Evolutionary conservation across 2,329 filamentous ascomycete species (phyloP).

Genomic region (Delphinella strobiligena): DNA sequence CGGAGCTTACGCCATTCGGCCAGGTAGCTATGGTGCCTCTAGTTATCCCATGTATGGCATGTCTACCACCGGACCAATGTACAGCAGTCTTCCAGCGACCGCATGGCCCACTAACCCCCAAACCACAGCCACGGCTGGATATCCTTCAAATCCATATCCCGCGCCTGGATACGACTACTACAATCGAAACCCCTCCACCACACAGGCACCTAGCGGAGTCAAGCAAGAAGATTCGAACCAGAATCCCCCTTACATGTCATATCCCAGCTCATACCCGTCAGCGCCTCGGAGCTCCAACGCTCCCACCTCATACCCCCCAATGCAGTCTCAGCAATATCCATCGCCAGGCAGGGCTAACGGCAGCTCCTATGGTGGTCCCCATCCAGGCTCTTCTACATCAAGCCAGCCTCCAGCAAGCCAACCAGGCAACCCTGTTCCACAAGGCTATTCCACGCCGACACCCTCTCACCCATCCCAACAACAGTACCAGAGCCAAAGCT

Average conservation of each 20-base stretch:
- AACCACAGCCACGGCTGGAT: slow-evolving; percentile 12
- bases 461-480: neutral
- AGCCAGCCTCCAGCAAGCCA: neutral
- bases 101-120: slow-evolving; percentile 16
- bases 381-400: neutral
- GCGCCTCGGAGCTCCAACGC: neutral
- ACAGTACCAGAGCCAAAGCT: neutral
- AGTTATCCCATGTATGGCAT: slow-evolving; percentile 21
- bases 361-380: neutral
- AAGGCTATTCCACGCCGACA: neutral
- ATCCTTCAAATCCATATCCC: slow-evolving; percentile 12
- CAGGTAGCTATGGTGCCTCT: slow-evolving; percentile 17
- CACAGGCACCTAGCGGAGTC: slow-evolving; percentile 12
- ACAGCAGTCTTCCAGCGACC: slow-evolving; percentile 16
- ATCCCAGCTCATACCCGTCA: neutral
- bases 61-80: slow-evolving; percentile 15
- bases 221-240: slow-evolving; percentile 16
- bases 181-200: slow-evolving; percentile 12
- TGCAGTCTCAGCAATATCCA: slow-evolving; percentile 2
- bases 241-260: neutral
- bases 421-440: neutral
- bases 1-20: slow-evolving; percentile 18
- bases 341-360: slow-evolving; percentile 6
- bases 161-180: slow-evolving; percentile 13
- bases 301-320: slow-evolving; percentile 2